phyloP scores from a whole-genome alignment of 352 stramenopile genomes.

The Phytophthora pistaciae region DNA sequence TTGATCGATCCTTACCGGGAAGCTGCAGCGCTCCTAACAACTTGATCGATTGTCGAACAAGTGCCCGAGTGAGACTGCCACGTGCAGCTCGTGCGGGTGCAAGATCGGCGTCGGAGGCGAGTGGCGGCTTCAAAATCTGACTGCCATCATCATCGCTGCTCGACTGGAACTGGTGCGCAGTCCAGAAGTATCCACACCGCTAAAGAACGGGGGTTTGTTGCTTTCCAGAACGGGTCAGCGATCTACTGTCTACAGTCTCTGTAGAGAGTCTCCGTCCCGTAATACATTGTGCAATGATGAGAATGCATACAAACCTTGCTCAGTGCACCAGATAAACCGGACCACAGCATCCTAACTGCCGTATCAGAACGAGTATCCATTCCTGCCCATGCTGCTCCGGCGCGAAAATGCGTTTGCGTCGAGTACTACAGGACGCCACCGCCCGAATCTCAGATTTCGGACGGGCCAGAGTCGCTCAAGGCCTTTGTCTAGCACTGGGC shows the following conservation, averaged over 20 bases:
- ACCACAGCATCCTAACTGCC: not conserved
- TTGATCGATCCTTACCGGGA: constrained; percentile 7
- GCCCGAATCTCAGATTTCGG: constrained; percentile 28
- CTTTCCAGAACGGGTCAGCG: constrained; percentile 28
- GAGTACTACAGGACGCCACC: not conserved
- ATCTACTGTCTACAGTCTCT: not conserved
- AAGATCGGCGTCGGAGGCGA: constrained; percentile 12
- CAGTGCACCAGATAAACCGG: constrained; percentile 1
- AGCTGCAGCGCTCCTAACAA: constrained; percentile 1
- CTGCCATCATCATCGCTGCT: not conserved
- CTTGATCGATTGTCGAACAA: constrained; percentile 46
- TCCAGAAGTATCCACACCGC: constrained; percentile 31
- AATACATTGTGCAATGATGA: constrained; percentile 7
- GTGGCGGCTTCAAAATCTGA: constrained; percentile 28
- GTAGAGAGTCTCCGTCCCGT: not conserved
- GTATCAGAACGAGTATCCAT: constrained; percentile 14
- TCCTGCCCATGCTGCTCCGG: not conserved
- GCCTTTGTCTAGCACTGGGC: constrained; percentile 7
- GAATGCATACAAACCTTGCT: not conserved
- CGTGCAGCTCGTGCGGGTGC: not conserved
- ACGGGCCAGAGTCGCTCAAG: constrained; percentile 16
- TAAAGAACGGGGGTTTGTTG: constrained; percentile 14
- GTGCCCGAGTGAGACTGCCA: constrained; percentile 6
- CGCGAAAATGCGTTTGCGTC: constrained; percentile 4
- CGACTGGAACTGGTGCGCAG: constrained; percentile 4